These are phyloP conservation scores for Lasiosphaeria ovina DNA, from an alignment of 495 filamentous ascomycete species.

Conservation along the genomic window DNA sequence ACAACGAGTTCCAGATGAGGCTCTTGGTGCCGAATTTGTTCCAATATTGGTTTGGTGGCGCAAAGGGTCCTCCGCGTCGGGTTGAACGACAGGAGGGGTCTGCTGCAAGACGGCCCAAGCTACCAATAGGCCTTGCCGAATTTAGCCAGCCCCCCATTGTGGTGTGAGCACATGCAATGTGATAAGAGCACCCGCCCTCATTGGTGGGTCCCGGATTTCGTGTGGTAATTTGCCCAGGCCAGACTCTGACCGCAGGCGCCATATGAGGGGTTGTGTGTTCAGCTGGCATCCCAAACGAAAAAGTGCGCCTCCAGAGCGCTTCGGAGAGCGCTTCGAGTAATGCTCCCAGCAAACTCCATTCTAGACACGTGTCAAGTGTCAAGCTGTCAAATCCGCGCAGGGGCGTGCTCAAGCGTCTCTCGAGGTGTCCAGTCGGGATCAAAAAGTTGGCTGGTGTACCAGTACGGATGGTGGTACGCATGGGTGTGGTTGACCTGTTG, in stretches of 20 bases:
- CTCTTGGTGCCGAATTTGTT: slow-evolving; percentile 21
- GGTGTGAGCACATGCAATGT: slow-evolving; percentile 24
- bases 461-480: slow-evolving; percentile 33
- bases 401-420: slow-evolving; percentile 36
- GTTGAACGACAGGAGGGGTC: slow-evolving; percentile 25
- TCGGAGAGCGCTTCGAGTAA: background rate
- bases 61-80: slow-evolving; percentile 23
- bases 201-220: slow-evolving; percentile 25
- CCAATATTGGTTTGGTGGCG: slow-evolving; percentile 1
- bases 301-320: slow-evolving; percentile 6
- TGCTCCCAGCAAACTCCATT: background rate
- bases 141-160: slow-evolving; percentile 21
- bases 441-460: slow-evolving; percentile 42
- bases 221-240: slow-evolving; percentile 26
- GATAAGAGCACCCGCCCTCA: slow-evolving; percentile 26
- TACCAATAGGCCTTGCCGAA: slow-evolving; percentile 26
- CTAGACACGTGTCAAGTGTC: slow-evolving; percentile 1
- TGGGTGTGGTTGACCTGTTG: slow-evolving; percentile 31
- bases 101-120: slow-evolving; percentile 24
- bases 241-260: slow-evolving; percentile 19
- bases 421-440: slow-evolving; percentile 37
- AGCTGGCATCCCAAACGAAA: slow-evolving; percentile 16
- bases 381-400: slow-evolving; percentile 13
- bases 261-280: slow-evolving; percentile 24
- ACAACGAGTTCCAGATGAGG: slow-evolving; percentile 16